Evolutionary conservation across 2,329 filamentous ascomycete genomes (phyloP), one percentile per base, ranked within the genome.

Genomic region (Xylaria sp.): DNA sequence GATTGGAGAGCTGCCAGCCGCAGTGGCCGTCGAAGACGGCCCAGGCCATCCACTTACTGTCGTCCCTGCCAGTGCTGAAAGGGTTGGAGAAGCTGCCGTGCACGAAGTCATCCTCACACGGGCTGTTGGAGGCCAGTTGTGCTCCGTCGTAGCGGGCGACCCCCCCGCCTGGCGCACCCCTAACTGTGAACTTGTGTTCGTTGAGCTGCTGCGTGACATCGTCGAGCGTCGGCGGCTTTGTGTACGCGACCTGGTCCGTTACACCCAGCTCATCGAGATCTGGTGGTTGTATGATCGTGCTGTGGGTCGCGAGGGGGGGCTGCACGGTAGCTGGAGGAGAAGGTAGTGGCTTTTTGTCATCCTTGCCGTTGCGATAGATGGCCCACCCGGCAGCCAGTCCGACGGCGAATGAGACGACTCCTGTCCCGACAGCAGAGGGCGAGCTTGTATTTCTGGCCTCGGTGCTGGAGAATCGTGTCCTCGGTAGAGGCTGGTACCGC

Each of bases 1-100:
- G 66, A 23, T 78, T 68, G 6, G 79, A 79, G 25, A 77, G 70
- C 66, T 80, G 79, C 78, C 78, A 80, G 31, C 79, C 79, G 54
- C 76, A 77, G 62, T 81, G 79, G 0, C 79, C 79, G 61, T 81
- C 79, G 51, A 80, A 80, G 25, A 80, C 75, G 4, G 75, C 78
- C 78, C 77, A 79, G 9, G 77, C 73, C 67, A 78, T 74, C 79
- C 78, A 79, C 12, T 74, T 71, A n/a, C 43, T 20, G 20, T 31
- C 36, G 10, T 67, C 62, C 12, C 68, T 55, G 36, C 68, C 62
- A 2, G 71, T 52, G 9, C 66, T 67, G 54, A 77, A 73, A 3
- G 76, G 75, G 57, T 62, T 74, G 25, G 76, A 68, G 72, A 80
- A 78, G 18, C 61, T 72, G 28, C 79, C 79, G 62, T 81, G 79